Conservation (phyloP, 2,329 filamentous ascomycete species). For the Fusarium palustre region DNA sequence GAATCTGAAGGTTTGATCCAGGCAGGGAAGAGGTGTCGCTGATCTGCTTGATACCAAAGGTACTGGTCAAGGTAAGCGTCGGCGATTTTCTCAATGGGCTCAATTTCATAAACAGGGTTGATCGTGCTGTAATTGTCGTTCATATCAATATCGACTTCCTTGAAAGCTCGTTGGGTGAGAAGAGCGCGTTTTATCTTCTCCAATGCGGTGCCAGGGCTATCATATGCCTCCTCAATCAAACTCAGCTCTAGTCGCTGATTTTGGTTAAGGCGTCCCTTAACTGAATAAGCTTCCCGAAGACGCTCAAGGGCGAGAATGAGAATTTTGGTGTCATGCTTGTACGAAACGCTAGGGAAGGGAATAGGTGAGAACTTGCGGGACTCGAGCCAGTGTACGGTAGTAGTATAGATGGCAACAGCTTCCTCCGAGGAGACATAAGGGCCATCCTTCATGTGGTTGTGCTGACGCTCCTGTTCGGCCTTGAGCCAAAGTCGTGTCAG, state of each 20-base stretch:
- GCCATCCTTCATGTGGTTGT: conserved; percentile 99
- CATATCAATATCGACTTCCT: conserved; percentile 99
- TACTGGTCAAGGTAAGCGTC: conserved; percentile 99
- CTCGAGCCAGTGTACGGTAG: conserved; percentile 98
- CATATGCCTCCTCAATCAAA: conserved; percentile 97
- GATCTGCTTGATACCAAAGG: conserved; percentile 98
- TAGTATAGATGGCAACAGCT: conserved; percentile 98
- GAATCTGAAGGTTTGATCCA: conserved; percentile 99
- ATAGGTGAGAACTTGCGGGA: conserved; percentile 98
- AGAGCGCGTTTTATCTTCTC: conserved; percentile 98
- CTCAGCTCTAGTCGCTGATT: conserved; percentile 97
- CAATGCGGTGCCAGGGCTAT: conserved; percentile 94
- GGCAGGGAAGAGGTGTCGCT: conserved; percentile 94
- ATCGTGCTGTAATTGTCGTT: conserved; percentile 99
- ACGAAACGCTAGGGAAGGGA: conserved; percentile 97
- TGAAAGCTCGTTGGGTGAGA: conserved; percentile 96
- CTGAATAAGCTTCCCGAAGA: conserved; percentile 93
- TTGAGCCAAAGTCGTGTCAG: conserved; percentile 97
- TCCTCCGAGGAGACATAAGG: conserved; percentile 99
- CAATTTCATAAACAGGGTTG: conserved; percentile 98
- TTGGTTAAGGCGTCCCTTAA: conserved; percentile 96
- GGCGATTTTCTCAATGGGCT: conserved; percentile 99
- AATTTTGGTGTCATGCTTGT: conserved; percentile 99
- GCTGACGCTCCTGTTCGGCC: conserved; percentile 96
- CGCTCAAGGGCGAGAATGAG: conserved; percentile 94